Evolutionary conservation across 2,329 filamentous ascomycete species (phyloP), one percentile per base, ranked within the genome.

Genomic region (Rosellinia necatrix): DNA sequence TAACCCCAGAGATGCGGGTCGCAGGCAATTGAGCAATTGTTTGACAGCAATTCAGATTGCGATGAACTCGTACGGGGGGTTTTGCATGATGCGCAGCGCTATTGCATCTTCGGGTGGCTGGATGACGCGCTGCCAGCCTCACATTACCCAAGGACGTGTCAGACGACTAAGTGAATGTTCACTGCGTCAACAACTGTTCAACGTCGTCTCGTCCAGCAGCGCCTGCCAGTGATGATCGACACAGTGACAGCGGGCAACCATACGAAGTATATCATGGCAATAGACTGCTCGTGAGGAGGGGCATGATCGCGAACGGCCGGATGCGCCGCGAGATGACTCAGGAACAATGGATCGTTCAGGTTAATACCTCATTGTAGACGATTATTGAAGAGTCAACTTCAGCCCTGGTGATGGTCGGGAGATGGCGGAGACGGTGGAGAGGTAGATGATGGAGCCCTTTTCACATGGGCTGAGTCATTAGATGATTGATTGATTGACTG

Each of bases 251-350:
- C 30, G n/a, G n/a, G n/a, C n/a, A n/a, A n/a, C n/a, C n/a, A n/a
- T n/a, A n/a, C n/a, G n/a, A 43, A 27, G 30, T 37, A 32, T 54
- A 24, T 29, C 5, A 35, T 22, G 15, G 7, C 17, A 47, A 25
- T 10, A 30, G 32, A 15, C 24, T 10, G 9, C 21, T 10, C 21
- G 30, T 5, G 49, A 27, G 7, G 22, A 27, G n/a, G n/a, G n/a
- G n/a, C n/a, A n/a, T n/a, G n/a, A 10, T 13, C 12, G 22, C 19
- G 29, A 27, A n/a, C 17, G 6, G 30, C 49, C n/a, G 6, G 22
- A 15, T 25, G 21, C 24, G 35, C 17, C 10, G 13, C 9, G 13
- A 46, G 38, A 46, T 58, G 55, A 58, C 55, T 58, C 55, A 53
- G 34, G 30, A 25, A 13, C 9, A 5, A 43, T 49, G 54, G 49